These are phyloP conservation scores for Fusarium nelsonii DNA, from an alignment of 2,329 filamentous ascomycete species.

Conservation along the genomic window DNA sequence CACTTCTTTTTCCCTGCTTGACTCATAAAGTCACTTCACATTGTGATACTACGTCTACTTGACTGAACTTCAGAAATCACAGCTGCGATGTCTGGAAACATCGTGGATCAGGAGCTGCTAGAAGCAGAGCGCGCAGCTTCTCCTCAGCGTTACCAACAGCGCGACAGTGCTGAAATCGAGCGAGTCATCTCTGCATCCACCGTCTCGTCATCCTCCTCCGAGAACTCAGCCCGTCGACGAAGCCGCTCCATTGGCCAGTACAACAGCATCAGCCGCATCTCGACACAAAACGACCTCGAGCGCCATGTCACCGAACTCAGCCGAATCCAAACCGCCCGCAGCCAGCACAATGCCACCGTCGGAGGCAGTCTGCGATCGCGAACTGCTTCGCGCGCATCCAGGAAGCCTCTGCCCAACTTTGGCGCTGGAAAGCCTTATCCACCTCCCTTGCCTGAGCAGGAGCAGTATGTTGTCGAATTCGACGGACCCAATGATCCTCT, in stretches of 20 bases:
- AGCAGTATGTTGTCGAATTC: constrained; percentile 87
- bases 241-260: constrained; percentile 45
- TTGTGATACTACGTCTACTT: background rate
- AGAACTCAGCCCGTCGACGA: constrained; percentile 41
- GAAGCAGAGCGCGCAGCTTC: constrained; percentile 68
- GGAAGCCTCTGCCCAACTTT: constrained; percentile 74
- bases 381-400: constrained; percentile 61
- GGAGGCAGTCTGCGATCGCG: constrained; percentile 61
- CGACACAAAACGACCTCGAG: constrained; percentile 76
- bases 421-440: constrained; percentile 82
- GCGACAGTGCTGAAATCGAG: constrained; percentile 68
- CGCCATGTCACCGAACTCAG: constrained; percentile 76
- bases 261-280: constrained; percentile 69
- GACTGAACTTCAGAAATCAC: background rate
- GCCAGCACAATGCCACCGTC: constrained; percentile 80
- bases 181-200: constrained; percentile 67
- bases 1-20: background rate
- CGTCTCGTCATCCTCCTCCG: constrained; percentile 63
- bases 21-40: background rate
- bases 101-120: constrained; percentile 66
- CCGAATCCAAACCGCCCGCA: constrained; percentile 77
- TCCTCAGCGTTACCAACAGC: constrained; percentile 54
- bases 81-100: constrained; percentile 59
- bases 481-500: constrained; percentile 85
- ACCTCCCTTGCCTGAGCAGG: constrained; percentile 74